phyloP scores from a whole-genome alignment of 768 basidiomycete genomes.

The Boletus barrowsii region DNA sequence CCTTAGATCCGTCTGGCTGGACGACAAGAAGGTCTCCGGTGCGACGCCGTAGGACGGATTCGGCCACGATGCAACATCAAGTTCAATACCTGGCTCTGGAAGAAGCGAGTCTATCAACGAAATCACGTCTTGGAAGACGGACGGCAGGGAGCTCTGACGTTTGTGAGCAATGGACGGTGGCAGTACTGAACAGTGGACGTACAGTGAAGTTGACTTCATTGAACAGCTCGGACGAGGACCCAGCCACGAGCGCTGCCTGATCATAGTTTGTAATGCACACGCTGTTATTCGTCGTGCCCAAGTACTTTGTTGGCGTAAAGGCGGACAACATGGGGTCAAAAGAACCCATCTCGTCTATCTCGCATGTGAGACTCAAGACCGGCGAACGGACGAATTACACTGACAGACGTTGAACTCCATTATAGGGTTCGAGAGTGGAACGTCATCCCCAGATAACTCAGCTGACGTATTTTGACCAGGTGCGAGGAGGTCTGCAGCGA shows the following conservation, averaged over 20 bases:
- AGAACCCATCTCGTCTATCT: conserved; percentile 37
- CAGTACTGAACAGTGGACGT: no score
- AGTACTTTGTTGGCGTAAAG: no score
- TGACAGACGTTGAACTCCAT: conserved; percentile 35
- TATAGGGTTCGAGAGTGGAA: conserved; percentile 31
- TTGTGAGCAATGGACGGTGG: not conserved
- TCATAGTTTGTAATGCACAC: conserved; percentile 33
- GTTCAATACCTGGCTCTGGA: conserved; percentile 24
- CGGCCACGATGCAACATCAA: conserved; percentile 33
- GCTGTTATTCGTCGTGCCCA: no score
- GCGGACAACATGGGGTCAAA: no score
- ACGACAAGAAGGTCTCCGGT: conserved; percentile 31
- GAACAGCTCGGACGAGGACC: conserved; percentile 38
- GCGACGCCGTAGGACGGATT: conserved; percentile 39
- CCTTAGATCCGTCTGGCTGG: conserved; percentile 30
- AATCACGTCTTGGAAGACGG: conserved; percentile 7
- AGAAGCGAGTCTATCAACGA: conserved; percentile 18
- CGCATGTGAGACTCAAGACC: not conserved
- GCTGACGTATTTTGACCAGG: conserved; percentile 24
- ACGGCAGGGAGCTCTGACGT: conserved; percentile 6
- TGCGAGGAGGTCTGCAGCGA: conserved; percentile 27
- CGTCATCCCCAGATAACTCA: conserved; percentile 14
- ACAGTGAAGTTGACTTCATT: conserved; percentile 23
- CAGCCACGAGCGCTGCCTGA: conserved; percentile 35
- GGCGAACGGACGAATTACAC: conserved; percentile 1